Base-by-base conservation (phyloP, 306 rosid species). In the Crataegus laevigata region DNA sequence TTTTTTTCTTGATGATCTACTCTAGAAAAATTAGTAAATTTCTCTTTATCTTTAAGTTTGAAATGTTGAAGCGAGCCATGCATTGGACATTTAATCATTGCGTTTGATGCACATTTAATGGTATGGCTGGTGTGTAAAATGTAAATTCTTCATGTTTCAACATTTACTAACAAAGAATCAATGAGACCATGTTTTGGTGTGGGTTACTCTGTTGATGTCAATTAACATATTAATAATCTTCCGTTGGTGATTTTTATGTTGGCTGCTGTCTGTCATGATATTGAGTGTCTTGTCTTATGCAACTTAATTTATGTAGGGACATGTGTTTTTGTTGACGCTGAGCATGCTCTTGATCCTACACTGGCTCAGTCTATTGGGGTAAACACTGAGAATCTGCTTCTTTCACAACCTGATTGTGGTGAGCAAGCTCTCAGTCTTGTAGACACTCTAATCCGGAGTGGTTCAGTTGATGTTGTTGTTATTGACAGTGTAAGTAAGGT, bases 361-460 rank as follows among this genome's bases (percentile, higher is more conserved):
- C 83, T 94, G 67, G 96, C 96, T 22, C 88, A 85, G 80, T 82
- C 91, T 74, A 91, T 91, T 81, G 97, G 98, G 66, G 96, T 94
- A 66, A 84, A 94, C 70, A 87, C 93, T 5, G 65, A 82, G 72
- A 87, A 88, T 77, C 83, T 94, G 69, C 96, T 94, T 77, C 90
- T 94, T 38, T 94, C 98, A 3, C 97, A 91, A 85, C 98, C 96
- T 59, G 97, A 94, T 75, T 91, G 91, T 81, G 97, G 96, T n/a
- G 96, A 91, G 83, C 94, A 90, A 74, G 98, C 98, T 34, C 96
- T 90, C 47, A 90, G 97, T 74, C 96, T 94, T 36, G 98, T 90
- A 43, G 97, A 94, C 75, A 94, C 93, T 70, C 82, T 91, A 70
- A 85, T 91, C 64, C 90, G 97, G 28, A 91, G 98, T 85, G 92